Evolutionary conservation across 345 rosid genomes (phyloP), one percentile per base, ranked within the genome.

Genomic region (Dimocarpus longan): DNA sequence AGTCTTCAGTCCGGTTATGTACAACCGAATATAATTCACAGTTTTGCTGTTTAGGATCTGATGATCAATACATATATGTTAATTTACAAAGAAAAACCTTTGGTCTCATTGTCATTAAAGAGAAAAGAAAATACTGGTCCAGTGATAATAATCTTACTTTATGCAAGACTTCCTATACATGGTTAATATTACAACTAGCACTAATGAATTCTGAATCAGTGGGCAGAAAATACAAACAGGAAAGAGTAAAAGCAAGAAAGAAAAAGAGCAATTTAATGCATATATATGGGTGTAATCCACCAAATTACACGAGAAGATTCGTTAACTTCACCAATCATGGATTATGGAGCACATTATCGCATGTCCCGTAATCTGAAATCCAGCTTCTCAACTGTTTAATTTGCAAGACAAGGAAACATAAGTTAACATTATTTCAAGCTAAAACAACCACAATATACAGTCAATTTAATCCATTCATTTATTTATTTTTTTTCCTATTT

Each of bases 331-430:
- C 16, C 37, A 37, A 72, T 32, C 50, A 62, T 52, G 67, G 75
- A 48, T 75, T 60, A 48, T 11, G 32, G 63, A 78, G 48, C 52
- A 48, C 63, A 60, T 73, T 44, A 63, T 39, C 54, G 68, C 78
- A 74, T 65, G 76, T 52, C 79, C 72, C 62, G 69, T 85, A 86
- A 32, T 72, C 32, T 26, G 82, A 42, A 69, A 84, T 68, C 71
- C 85, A 82, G 2, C 81, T 63, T 76, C 83, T 88, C 68, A 89
- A 68, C 90, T 91, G 91, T 84, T 82, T 42, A 26, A 75, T 62
- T 75, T 48, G 56, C 48, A 78, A 37, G 54, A 40, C 13, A 39
- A 39, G 21, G 60, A 42, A 63, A 44, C 56, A 32, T 32, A 32
- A 32, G 37, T 32, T 32, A 32, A 32, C 37, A 66, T 71, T 50